These are phyloP conservation scores for Nitzschia sp. DNA, from an alignment of 108 stramenopile species.

Conservation along the genomic window DNA sequence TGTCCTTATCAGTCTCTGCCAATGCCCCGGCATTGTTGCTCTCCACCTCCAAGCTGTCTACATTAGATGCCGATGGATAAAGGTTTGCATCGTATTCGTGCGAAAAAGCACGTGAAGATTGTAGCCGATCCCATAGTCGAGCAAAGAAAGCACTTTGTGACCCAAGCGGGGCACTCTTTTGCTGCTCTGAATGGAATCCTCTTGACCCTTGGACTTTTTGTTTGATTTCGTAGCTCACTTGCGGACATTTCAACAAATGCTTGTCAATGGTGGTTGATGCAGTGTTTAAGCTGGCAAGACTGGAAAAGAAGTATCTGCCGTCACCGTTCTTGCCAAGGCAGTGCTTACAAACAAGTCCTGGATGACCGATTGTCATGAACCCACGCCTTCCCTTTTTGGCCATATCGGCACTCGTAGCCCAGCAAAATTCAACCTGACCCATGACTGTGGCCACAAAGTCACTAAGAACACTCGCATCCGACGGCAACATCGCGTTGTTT, in stretches of 20 bases:
- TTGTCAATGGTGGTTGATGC: slow-evolving; percentile 40
- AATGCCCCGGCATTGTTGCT: background rate
- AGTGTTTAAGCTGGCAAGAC: slow-evolving; percentile 42
- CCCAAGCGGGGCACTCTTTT: slow-evolving; percentile 32
- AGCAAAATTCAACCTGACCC: slow-evolving; percentile 35
- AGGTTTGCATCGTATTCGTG: slow-evolving; percentile 5
- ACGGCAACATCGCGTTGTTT: slow-evolving; percentile 9
- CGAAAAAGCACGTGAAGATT: background rate
- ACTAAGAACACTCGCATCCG: slow-evolving; percentile 36
- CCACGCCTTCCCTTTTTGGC: slow-evolving; percentile 23
- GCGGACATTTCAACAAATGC: slow-evolving; percentile 39
- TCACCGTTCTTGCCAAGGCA: slow-evolving; percentile 44
- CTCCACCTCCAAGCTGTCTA: background rate
- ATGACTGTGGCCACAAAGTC: slow-evolving; percentile 42
- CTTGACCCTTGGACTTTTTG: slow-evolving; percentile 21
- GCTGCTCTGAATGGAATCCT: slow-evolving; percentile 31
- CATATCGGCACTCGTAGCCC: slow-evolving; percentile 35
- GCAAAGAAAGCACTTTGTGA: slow-evolving; percentile 45
- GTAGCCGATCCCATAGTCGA: slow-evolving; percentile 52
- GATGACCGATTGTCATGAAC: slow-evolving; percentile 31
- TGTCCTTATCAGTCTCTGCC: background rate
- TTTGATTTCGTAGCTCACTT: slow-evolving; percentile 27
- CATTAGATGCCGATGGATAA: background rate
- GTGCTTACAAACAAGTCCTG: slow-evolving; percentile 49
- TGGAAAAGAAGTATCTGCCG: slow-evolving; percentile 47